A percentile compares a stretch with the other conserved stretches of the same genome.
phyloP scores from a whole-genome alignment of 176 grass and related monocot species.

The Carex parvula region DNA sequence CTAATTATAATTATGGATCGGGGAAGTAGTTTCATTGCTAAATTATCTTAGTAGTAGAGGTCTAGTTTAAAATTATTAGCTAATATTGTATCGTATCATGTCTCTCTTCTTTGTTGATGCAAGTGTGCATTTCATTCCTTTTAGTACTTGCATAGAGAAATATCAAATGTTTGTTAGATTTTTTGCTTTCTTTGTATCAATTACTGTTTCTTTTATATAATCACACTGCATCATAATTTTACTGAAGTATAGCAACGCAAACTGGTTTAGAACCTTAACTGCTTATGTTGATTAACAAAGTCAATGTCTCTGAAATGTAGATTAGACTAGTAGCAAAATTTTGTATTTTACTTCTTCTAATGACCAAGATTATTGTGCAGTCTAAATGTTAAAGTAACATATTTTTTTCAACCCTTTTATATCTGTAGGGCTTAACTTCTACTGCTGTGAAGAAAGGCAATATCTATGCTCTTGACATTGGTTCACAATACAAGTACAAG shows the following conservation, averaged over 20 bases:
- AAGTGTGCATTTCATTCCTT: not conserved
- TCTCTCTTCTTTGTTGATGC: not conserved
- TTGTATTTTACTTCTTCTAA: not conserved
- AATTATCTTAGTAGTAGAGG: not conserved
- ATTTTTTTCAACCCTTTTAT: not conserved
- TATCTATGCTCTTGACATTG: conserved; percentile 80
- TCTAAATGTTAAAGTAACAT: not conserved
- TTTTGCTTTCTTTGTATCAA: not conserved
- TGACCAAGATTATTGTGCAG: conserved; percentile 3
- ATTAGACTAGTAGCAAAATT: not conserved
- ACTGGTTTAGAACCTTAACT: not conserved
- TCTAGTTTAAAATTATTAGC: not conserved
- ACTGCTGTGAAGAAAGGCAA: conserved; percentile 93
- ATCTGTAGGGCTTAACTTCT: conserved; percentile 70
- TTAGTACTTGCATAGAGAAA: not conserved
- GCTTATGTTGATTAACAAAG: not conserved
- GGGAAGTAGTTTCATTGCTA: not conserved
- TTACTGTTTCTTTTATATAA: not conserved
- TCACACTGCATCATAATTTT: not conserved
- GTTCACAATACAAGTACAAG: conserved; percentile 86
- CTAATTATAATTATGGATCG: not conserved
- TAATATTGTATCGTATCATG: not conserved
- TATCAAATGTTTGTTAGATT: not conserved
- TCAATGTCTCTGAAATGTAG: not conserved
- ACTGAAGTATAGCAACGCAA: not conserved